Base-by-base conservation (phyloP, 192 early-diverging fungal species). In the Endogone sp. region DNA sequence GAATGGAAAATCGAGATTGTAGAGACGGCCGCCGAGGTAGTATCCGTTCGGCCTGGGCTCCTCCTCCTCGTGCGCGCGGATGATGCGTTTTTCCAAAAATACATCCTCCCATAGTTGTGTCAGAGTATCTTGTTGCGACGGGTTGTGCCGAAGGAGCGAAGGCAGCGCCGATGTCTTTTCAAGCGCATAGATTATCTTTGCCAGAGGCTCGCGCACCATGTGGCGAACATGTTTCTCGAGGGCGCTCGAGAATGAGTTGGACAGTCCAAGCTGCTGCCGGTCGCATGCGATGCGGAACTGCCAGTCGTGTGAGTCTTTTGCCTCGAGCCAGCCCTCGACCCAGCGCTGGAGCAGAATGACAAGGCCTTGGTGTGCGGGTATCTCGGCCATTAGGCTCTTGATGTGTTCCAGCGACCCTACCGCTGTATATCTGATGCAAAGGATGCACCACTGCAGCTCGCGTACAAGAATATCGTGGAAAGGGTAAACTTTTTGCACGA, bases 391-490 rank as follows among this genome's bases (percentile, higher is more conserved):
- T 24, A 65, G 4, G 20, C 21, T 29, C n/a, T 49, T 70, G 23
- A 70, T 65, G 21, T 70, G 69, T 21, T 70, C 24, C 2, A 29
- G 23, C n/a, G 69, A 66, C 54, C 59, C 32, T 3, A 4, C 31
- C 10, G 62, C 56, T 29, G 69, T 63, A 64, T 65, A 70, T 29
- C 64, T 70, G 6, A 65, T 70, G 13, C 69, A 70, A 16, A 66
- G 29, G 22, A 70, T 28, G 57, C 63, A 70, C 69, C 63, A 70
- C 21, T 55, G 24, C 22, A 70, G 37, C 59, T 70, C 69, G 55
- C 59, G 69, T 11, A 25, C 3, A 3, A 70, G 58, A 6, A 65
- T 70, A 16, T 70, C 37, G 23, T 70, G 62, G 29, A 70, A 70
- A n/a, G 63, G 44, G 31, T 66, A 70, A n/a, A 29, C 26, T 23